A percentile compares a stretch with the other conserved stretches of the same genome.
phyloP scores from a whole-genome alignment of 176 grass and related monocot genomes.

The Ensete ventricosum region DNA sequence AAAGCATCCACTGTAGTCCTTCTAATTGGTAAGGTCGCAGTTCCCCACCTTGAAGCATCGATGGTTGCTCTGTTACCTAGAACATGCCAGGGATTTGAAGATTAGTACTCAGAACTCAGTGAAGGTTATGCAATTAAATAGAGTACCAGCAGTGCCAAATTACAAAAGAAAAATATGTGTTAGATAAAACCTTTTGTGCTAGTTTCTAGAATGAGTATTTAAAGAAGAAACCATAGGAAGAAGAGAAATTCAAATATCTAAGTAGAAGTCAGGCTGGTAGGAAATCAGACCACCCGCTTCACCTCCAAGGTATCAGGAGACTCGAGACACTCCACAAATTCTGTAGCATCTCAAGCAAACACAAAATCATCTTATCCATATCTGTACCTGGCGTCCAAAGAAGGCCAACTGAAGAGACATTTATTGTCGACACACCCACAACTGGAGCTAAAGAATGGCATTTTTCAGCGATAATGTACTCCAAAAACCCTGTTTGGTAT shows the following conservation, averaged over 20 bases:
- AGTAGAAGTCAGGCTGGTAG: neutral
- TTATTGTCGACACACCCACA: no score
- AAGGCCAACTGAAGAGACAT: no score
- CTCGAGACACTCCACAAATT: neutral
- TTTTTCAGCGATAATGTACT: no score
- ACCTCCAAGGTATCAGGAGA: neutral
- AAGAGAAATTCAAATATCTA: neutral
- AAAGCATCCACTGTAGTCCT: slow-evolving; percentile 99
- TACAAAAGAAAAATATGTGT: neutral
- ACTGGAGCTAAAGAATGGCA: no score
- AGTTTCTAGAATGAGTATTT: no score
- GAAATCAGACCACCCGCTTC: no score
- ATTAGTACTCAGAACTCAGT: no score
- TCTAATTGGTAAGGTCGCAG: slow-evolving; percentile 88
- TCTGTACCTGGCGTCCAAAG: neutral
- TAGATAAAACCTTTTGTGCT: no score
- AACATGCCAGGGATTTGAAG: no score
- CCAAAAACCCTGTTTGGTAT: no score
- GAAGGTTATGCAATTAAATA: neutral
- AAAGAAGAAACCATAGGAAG: neutral
- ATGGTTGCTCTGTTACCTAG: slow-evolving; percentile 88
- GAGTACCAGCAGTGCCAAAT: neutral
- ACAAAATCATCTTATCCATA: neutral
- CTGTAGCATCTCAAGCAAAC: neutral
- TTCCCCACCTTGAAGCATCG: slow-evolving; percentile 73